Base-by-base conservation (phyloP, 495 filamentous ascomycete species). In the Ramalina peruviana region DNA sequence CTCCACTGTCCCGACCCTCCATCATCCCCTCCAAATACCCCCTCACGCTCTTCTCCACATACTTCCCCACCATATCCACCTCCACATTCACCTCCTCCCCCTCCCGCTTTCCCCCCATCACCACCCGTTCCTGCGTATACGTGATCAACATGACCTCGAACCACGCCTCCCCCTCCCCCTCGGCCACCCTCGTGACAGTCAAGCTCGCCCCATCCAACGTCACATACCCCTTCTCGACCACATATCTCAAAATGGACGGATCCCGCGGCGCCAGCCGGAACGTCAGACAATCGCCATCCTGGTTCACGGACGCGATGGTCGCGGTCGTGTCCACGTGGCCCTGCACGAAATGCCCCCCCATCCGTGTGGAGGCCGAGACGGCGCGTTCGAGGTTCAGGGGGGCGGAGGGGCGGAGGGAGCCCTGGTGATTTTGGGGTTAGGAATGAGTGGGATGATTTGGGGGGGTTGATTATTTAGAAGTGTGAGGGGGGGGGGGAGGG, bases 101-200 rank as follows among this genome's bases (percentile, higher is more conserved):
- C n/a, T 70, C 65, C 63, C 73, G 70, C 75, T 99, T 97, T 11
- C 63, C 67, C 10, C 84, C 86, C 51, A 83, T 85, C 2, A 95
- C 86, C 33, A 97, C 79, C 65, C 82, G 81, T 68, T 89, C 88
- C 71, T 96, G 93, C 37, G 93, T 95, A 59, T 99, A 99, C n/a
- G 86, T 79, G 64, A 99, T 94, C 40, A 99, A 69, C 93, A 99
- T 99, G 10, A 99, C 83, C 76, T 97, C 92, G 79, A 85, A 97
- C 81, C 85, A 96, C 62, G 46, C 53, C 27, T 48, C 48, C 10
- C 6, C 42, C 23, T 81, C 83, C 27, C 56, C 67, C 36, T 85
- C 84, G 59, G 87, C 68, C 2, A 97, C 92, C 56, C 72, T 67
- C 6, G 89, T 94, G 1, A 99, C 75, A 0, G 93, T 99, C 71